phyloP scores from a whole-genome alignment of 768 basidiomycete species.

The Suillus luteus region DNA sequence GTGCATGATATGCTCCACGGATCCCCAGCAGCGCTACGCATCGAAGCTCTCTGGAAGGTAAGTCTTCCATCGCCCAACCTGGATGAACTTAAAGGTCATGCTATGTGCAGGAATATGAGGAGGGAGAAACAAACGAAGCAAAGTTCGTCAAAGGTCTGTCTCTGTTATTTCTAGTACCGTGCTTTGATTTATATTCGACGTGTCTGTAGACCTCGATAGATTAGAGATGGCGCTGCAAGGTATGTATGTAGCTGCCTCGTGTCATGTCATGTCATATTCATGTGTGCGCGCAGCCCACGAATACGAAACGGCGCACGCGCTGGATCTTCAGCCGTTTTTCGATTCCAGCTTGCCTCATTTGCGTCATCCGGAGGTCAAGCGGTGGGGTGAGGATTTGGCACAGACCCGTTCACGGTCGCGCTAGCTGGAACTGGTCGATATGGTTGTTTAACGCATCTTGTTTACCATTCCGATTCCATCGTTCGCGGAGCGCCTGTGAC shows the following conservation, averaged over 20 bases:
- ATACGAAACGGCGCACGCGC: conserved; percentile 61
- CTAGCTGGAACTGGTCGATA: not conserved
- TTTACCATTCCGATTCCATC: not conserved
- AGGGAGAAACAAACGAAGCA: conserved; percentile 69
- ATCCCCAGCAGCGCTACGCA: conserved; percentile 65
- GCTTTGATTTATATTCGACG: not conserved
- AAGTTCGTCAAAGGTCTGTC: conserved; percentile 81
- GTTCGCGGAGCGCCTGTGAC: not conserved
- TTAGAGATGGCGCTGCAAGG: conserved; percentile 91
- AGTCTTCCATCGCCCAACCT: conserved; percentile 14
- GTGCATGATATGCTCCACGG: conserved; percentile 86
- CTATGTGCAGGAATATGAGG: conserved; percentile 78
- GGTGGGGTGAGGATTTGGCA: conserved; percentile 58
- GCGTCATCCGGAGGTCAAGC: conserved; percentile 68
- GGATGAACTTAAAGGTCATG: not conserved
- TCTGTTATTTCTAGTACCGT: not conserved
- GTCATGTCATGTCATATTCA: not conserved
- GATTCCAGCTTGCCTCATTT: conserved; percentile 77
- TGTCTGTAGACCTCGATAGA: conserved; percentile 69
- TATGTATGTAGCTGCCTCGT: conserved; percentile 37
- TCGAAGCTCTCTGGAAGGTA: conserved; percentile 73
- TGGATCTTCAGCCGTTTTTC: conserved; percentile 72
- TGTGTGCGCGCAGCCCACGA: conserved; percentile 53
- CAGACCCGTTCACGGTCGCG: not conserved
- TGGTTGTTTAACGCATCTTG: not conserved